Base-by-base conservation (phyloP, 495 filamentous ascomycete genomes). In the Rusavskia elegans region DNA sequence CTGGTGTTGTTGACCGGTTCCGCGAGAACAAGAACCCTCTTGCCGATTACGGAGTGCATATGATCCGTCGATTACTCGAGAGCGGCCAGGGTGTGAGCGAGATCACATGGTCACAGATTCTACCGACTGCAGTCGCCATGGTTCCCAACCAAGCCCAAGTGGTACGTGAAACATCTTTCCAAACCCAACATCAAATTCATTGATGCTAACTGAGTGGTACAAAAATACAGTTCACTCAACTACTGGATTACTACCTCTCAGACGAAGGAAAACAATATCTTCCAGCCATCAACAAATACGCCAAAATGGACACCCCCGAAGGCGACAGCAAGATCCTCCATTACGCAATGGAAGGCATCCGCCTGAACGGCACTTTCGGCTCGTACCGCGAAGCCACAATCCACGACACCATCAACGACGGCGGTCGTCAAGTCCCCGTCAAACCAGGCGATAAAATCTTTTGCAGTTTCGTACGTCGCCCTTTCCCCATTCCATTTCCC, bases 241-340 rank as follows among this genome's bases (percentile, higher is more conserved):
- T 85, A 11, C 73, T 90, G 11, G 86, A 93, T 60, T 89, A 80
- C 70, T 93, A 87, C 68, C 69, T 88, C 27, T 74, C 73, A 0
- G 63, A 66, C 29, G 68, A 74, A 14, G 78, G 79, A 53, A 68
- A 71, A 38, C 46, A 65, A 23, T 71, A 87, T 56, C 63, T 81
- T 6, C 68, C 76, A 2, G 75, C 77, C 30, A 74, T 89, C 58
- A 70, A 78, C 61, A 65, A 64, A 9, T 67, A 82, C 23, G 76
- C 72, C 56, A 71, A 76, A 52, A 48, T 61, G 27, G 64, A 75
- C 25, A 68, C 63, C 13, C 48, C 61, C 10, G 74, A 72, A 51
- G 68, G 72, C 1, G 74, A 79, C 49, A 68, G 75, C 30, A 62
- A 63, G 53, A 62, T 79, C 32, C 59, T 72, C 53, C 73, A 67